A percentile compares a stretch with the other conserved stretches of the same genome.
phyloP scores from a whole-genome alignment of 805 yeast genomes.

The Starmerella roubikii region DNA sequence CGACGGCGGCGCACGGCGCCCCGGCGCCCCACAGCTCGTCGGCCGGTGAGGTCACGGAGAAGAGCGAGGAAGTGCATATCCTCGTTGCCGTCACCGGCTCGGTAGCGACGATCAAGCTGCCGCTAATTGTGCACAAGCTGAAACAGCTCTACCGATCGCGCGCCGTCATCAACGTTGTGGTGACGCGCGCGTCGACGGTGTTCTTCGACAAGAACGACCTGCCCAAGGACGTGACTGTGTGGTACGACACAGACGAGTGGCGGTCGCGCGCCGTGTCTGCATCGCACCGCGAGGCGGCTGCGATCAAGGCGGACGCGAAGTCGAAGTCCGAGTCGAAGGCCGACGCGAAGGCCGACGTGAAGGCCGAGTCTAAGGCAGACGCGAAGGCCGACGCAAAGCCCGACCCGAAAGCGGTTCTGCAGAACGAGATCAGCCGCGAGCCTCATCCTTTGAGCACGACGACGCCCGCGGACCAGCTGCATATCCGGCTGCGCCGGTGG shows the following conservation, averaged over 20 bases:
- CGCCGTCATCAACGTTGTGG: conserved; percentile 72
- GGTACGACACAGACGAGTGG: conserved; percentile 96
- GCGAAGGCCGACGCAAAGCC: background rate
- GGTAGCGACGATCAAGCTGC: conserved; percentile 90
- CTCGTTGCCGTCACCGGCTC: conserved; percentile 90
- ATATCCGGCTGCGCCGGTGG: conserved; percentile 89
- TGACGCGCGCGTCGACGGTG: conserved; percentile 36
- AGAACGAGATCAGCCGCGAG: no score
- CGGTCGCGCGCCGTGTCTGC: conserved; percentile 42
- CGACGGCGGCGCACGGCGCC: no score
- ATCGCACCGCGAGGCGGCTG: background rate
- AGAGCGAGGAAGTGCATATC: conserved; percentile 65
- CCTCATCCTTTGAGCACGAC: no score
- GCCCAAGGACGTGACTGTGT: conserved; percentile 53
- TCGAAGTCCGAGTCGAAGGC: no score
- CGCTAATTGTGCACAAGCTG: conserved; percentile 73
- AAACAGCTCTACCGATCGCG: conserved; percentile 60
- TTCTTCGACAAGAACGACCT: conserved; percentile 26
- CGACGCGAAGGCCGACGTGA: no score
- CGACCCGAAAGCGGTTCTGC: background rate
- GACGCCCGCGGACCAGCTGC: conserved; percentile 64
- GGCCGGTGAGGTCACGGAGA: background rate
- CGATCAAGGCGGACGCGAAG: no score
- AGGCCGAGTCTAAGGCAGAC: no score
- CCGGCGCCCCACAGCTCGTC: no score